A percentile compares a stretch with the other conserved stretches of the same genome.
phyloP scores from a whole-genome alignment of 108 stramenopile genomes.

The Skeletonema potamos region DNA sequence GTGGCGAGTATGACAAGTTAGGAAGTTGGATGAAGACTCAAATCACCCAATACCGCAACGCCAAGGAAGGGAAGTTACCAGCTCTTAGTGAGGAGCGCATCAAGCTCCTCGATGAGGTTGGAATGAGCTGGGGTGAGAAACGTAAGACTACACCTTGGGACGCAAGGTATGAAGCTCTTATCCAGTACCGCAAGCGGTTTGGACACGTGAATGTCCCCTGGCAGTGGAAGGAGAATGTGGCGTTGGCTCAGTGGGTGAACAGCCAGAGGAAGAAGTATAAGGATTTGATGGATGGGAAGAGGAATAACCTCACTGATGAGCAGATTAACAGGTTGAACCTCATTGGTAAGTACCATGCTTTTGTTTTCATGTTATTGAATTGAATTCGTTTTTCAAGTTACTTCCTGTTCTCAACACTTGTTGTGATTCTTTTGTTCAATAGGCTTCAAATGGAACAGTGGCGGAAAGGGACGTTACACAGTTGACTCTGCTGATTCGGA shows the following conservation, averaged over 20 bases:
- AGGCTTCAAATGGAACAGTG: constrained; percentile 1
- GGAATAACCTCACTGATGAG: constrained; percentile 37
- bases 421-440: background rate
- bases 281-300: constrained; percentile 35
- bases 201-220: constrained; percentile 41
- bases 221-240: constrained; percentile 32
- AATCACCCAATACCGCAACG: constrained; percentile 39
- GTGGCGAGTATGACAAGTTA: constrained; percentile 28
- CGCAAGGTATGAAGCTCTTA: constrained; percentile 13
- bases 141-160: constrained; percentile 35
- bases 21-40: constrained; percentile 45
- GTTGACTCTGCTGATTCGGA: background rate
- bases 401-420: background rate
- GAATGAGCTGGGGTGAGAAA: constrained; percentile 35
- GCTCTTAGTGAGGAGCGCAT: constrained; percentile 31
- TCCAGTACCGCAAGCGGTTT: constrained; percentile 26
- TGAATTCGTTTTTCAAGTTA: background rate
- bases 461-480: background rate
- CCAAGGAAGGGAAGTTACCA: constrained; percentile 22
- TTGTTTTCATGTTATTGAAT: background rate
- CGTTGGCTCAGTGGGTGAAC: constrained; percentile 42
- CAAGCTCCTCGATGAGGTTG: constrained; percentile 29
- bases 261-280: constrained; percentile 41
- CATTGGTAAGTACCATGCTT: constrained; percentile 25
- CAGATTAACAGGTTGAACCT: constrained; percentile 37